Conservation (phyloP, 2,329 filamentous ascomycete species). For the Aspergillus pseudoterreus region DNA sequence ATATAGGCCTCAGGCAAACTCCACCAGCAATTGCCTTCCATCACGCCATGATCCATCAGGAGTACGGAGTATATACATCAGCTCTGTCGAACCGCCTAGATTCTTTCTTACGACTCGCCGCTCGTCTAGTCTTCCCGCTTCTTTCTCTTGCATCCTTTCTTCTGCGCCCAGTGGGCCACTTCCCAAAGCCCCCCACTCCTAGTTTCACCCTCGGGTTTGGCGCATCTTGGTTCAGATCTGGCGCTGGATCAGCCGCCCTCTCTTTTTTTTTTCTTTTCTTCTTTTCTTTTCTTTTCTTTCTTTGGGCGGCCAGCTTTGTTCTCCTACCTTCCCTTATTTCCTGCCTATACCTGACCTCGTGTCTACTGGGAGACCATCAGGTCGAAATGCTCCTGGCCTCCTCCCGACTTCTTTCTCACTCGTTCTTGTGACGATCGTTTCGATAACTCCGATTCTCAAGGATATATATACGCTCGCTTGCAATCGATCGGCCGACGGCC, state of each 20-base stretch:
- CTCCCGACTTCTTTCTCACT: no score
- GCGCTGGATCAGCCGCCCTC: neutral
- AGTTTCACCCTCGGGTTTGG: constrained; percentile 12
- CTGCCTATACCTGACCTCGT: neutral
- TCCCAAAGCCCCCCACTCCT: constrained; percentile 4
- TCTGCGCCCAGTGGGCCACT: constrained; percentile 9
- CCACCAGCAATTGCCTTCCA: no score
- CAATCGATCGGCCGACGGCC: neutral
- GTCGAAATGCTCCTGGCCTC: neutral
- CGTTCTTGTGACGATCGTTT: neutral
- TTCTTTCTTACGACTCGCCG: neutral
- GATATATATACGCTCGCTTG: neutral
- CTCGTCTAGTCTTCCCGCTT: neutral
- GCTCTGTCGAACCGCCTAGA: no score
- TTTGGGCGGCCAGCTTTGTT: neutral
- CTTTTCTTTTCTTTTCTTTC: constrained; percentile 1
- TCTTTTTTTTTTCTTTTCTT: constrained; percentile 1
- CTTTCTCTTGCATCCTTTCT: neutral
- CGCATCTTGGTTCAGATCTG: constrained; percentile 13
- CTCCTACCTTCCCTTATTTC: neutral
- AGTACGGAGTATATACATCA: no score
- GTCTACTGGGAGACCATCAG: neutral
- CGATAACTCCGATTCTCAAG: neutral
- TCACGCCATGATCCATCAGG: no score
- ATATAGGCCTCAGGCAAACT: no score